Percentiles rank a stretch among this genome's conserved stretches.
phyloP scores from a whole-genome alignment of 2,329 filamentous ascomycete species.

The Botrytis medusae region DNA sequence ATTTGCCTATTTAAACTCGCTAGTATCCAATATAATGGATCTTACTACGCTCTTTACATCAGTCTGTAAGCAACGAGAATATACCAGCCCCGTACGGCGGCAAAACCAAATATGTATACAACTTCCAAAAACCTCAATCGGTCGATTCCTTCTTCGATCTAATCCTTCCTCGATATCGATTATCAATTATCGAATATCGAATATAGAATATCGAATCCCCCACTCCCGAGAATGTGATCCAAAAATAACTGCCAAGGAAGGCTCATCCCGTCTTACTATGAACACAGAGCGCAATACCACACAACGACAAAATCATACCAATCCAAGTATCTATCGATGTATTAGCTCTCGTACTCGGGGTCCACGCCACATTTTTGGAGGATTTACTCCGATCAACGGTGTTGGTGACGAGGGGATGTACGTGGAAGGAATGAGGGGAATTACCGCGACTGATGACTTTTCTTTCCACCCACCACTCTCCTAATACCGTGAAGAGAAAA shows the following conservation, averaged over 20 bases:
- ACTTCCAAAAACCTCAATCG: not conserved
- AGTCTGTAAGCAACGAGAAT: not conserved
- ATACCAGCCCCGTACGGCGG: not conserved
- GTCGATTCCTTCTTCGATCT: not conserved
- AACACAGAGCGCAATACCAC: slow-evolving; percentile 81
- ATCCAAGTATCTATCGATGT: slow-evolving; percentile 68
- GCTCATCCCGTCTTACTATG: slow-evolving; percentile 53
- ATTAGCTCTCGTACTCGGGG: not conserved
- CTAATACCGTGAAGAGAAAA: slow-evolving; percentile 92
- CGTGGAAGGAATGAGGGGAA: slow-evolving; percentile 30
- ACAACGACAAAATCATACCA: slow-evolving; percentile 76
- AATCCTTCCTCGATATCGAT: not conserved
- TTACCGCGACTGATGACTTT: slow-evolving; percentile 83
- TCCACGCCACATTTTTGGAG: not conserved
- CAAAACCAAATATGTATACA: not conserved
- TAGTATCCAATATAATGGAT: not conserved
- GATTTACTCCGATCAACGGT: not conserved
- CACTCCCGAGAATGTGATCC: not conserved
- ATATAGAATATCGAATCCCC: not conserved
- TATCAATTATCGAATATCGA: not conserved
- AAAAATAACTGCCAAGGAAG: slow-evolving; percentile 5
- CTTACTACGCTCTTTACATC: not conserved
- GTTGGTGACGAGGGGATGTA: not conserved
- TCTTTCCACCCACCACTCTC: slow-evolving; percentile 91
- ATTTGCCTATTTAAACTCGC: not conserved